A percentile compares a stretch with the other conserved stretches of the same genome.
phyloP scores from a whole-genome alignment of 345 rosid species.

The Cochlearia excelsa region DNA sequence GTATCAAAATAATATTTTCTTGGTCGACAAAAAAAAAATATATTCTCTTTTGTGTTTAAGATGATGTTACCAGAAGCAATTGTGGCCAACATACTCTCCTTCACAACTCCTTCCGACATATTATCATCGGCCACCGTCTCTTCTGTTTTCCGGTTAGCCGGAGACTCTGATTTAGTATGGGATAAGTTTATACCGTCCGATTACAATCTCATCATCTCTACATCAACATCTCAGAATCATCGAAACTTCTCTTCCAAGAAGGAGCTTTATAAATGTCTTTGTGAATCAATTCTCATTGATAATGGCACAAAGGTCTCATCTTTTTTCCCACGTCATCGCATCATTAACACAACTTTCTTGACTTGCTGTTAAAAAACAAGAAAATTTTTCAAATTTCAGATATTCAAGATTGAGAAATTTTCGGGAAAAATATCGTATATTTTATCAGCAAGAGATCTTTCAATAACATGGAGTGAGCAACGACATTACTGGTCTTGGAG shows the following conservation, averaged over 20 bases:
- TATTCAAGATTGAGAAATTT: slow-evolving; percentile 56
- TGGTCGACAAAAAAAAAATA: no score
- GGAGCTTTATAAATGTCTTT: slow-evolving; percentile 49
- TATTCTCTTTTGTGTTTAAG: background rate
- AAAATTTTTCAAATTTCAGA: slow-evolving; percentile 30
- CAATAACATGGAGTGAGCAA: slow-evolving; percentile 57
- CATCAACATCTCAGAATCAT: slow-evolving; percentile 10
- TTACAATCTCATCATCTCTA: slow-evolving; percentile 33
- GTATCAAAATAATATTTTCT: background rate
- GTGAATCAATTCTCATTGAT: slow-evolving; percentile 50
- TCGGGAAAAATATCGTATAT: slow-evolving; percentile 51
- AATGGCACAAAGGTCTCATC: slow-evolving; percentile 47
- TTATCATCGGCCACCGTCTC: slow-evolving; percentile 54
- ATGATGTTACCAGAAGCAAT: slow-evolving; percentile 56
- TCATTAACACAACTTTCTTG: no score
- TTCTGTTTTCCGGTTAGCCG: slow-evolving; percentile 46
- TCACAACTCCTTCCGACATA: slow-evolving; percentile 60
- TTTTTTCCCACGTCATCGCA: background rate
- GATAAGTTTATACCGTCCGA: slow-evolving; percentile 54
- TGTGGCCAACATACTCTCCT: slow-evolving; percentile 50
- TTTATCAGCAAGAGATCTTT: slow-evolving; percentile 69
- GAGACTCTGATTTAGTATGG: slow-evolving; percentile 64
- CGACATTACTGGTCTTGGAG: slow-evolving; percentile 64
- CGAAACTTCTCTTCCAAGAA: slow-evolving; percentile 51
- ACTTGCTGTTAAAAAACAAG: background rate